Evolutionary conservation across 495 filamentous ascomycete genomes (phyloP), one percentile per base, ranked within the genome.

Genomic region (Barbatosphaeria neglecta): DNA sequence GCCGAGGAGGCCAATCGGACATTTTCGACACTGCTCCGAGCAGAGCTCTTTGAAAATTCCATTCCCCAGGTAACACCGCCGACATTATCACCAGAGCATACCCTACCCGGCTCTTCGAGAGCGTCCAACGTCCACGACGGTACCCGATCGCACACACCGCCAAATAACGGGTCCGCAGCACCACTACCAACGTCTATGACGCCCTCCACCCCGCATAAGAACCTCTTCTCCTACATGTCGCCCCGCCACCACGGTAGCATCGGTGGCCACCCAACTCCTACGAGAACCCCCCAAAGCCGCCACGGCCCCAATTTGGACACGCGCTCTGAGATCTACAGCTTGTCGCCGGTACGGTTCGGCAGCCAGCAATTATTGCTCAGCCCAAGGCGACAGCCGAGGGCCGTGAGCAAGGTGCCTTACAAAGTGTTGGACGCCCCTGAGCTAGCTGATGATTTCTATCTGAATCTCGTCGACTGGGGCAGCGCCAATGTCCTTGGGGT

Each of bases 381-480:
- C 22, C 92, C 90, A 2, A 75, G 88, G 51, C 88, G 93, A 58
- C 81, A 89, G 49, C 85, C 89, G 2, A 75, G 92, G 49, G 82
- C 86, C 8, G 87, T 98, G 19, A 86, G 83, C 61, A 97, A 97
- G 62, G 90, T 96, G 0, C 92, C 92, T 1, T 97, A 89, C 69
- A 98, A 97, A 63, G 92, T 98, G 6, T 72, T 98, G 4, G 92
- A 98, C 72, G 92, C 93, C 0, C 92, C 92, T 13, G 92, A 97
- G 50, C 63, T 98, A 15, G 89, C 89, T 22, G 92, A 98, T 54
- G 93, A 98, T 61, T 98, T 96, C 62, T 98, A 98, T 55, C 68
- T 98, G 24, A 98, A 98, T 54, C 65, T 98, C 22, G 90, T 98
- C 2, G 92, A 98, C 54, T 98, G 92, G 92, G 92, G 93, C n/a